A percentile compares a stretch with the other conserved stretches of the same genome.
phyloP scores from a whole-genome alignment of 805 yeast species.

The Nakazawaea siamensis region DNA sequence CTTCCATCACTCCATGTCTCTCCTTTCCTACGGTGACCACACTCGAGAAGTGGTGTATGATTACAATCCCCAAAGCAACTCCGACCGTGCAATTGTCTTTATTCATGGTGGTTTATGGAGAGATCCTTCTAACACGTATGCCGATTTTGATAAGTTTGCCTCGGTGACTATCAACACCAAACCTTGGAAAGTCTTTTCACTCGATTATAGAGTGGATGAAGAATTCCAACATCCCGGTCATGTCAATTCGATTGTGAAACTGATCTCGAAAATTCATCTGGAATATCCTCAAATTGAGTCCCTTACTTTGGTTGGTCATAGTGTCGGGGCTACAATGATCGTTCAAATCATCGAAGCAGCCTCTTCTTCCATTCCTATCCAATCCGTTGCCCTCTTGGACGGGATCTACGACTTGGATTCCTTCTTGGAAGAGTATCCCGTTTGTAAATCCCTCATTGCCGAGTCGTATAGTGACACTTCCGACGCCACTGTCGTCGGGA shows the following conservation, averaged over 20 bases:
- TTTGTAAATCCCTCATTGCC: constrained; percentile 44
- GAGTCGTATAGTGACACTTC: constrained; percentile 42
- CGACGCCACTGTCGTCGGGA: background rate
- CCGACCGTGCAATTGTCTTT: constrained; percentile 34
- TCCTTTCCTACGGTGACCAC: constrained; percentile 3
- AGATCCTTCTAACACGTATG: constrained; percentile 52
- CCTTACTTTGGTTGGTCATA: constrained; percentile 54
- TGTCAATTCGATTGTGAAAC: constrained; percentile 43
- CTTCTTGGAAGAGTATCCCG: constrained; percentile 53
- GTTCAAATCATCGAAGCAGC: constrained; percentile 29
- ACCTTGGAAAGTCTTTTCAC: constrained; percentile 23
- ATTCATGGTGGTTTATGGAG: constrained; percentile 92
- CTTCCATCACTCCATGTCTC: too few species aligned
- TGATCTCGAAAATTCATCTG: constrained; percentile 23
- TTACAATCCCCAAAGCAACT: constrained; percentile 10
- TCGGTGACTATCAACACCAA: constrained; percentile 15
- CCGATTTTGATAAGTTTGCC: constrained; percentile 38
- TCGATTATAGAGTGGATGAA: constrained; percentile 66
- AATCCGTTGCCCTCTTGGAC: constrained; percentile 37
- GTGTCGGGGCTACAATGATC: constrained; percentile 69
- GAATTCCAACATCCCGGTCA: constrained; percentile 55
- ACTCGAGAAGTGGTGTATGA: constrained; percentile 4
- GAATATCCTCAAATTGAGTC: constrained; percentile 14
- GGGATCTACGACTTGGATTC: constrained; percentile 57
- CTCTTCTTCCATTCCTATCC: constrained; percentile 6